Base-by-base conservation (phyloP, 352 stramenopile species). In the Phytophthora sansomeana region DNA sequence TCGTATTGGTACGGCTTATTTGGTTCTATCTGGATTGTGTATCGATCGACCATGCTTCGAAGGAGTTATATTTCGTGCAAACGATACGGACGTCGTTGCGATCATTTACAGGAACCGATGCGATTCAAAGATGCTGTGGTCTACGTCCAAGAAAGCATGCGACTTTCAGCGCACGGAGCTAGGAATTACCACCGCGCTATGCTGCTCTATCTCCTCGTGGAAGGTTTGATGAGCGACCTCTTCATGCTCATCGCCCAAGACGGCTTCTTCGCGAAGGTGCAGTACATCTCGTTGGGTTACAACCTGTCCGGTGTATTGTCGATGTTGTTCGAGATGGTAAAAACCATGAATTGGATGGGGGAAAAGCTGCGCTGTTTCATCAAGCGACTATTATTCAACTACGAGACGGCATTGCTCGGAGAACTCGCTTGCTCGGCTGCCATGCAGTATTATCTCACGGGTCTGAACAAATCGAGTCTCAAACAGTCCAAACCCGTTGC, bases 231-330 rank as follows among this genome's bases (percentile, higher is more conserved):
- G 69, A 63, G 58, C 13, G 69, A 77, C 14, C 44, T 73, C 30
- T 73, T 73, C 64, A 73, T 73, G 64, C 44, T 73, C 6, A 73
- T 73, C 11, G 64, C 64, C 19, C 58, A 77, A 43, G 64, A 77
- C 44, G 63, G 64, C 2, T 13, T 77, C 1, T 61, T 77, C 9
- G 69, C 69, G 1, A 77, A 77, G 24, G 53, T 77, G 11, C 69
- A 77, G 44, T 77, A 77, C 17, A 69, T 77, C 16, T 77, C 69
- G 0, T 38, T 77, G 7, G 69, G 69, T 14, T 77, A 77, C 49
- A 77, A 77, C 29, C 39, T 76, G 39, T 57, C 68, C 3, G 57
- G 68, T 4, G 42, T 76, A 17, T 24, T 72, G 8, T 72, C 68
- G 26, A 64, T 72, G 39, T 19, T 76, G 28, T 72, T 76, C n/a